phyloP scores from a whole-genome alignment of 768 basidiomycete species.

The Rhodotorula taiwanensis region DNA sequence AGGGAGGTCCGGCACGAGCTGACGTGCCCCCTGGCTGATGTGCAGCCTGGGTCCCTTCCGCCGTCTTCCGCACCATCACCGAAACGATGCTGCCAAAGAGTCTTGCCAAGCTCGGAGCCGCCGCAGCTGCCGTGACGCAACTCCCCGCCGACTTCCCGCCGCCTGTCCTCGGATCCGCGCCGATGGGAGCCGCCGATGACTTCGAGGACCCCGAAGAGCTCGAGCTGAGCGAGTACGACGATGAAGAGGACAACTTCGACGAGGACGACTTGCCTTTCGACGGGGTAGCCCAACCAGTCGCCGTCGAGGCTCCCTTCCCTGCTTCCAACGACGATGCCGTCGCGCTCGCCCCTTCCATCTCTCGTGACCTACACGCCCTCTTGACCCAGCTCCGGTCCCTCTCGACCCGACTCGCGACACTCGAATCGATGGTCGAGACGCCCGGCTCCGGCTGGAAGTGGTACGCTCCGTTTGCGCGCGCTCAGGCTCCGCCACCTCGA shows the following conservation, averaged over 20 bases:
- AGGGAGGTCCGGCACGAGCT: not conserved
- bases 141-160: conserved; percentile 32
- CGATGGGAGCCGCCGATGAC: not conserved
- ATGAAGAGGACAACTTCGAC: not conserved
- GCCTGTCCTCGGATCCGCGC: conserved; percentile 24
- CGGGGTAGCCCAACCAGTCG: not conserved
- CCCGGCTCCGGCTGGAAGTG: not conserved
- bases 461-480: not conserved
- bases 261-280: no score
- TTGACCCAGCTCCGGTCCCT: conserved; percentile 16
- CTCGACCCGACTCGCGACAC: conserved; percentile 21
- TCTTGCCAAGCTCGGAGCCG: conserved; percentile 34
- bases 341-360: conserved; percentile 3
- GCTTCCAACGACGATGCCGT: not conserved
- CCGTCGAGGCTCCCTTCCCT: not conserved
- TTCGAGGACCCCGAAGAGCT: not conserved
- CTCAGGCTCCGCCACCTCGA: not conserved
- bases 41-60: conserved; percentile 33
- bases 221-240: not conserved
- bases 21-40: not conserved
- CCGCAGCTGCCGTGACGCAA: conserved; percentile 6
- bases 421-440: conserved; percentile 22
- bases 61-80: conserved; percentile 33
- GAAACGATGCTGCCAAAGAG: conserved; percentile 38
- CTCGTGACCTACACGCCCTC: conserved; percentile 28